A percentile compares a stretch with the other conserved stretches of the same genome.
phyloP scores from a whole-genome alignment of 1,139 yeast species.

The Zygosaccharomyces sapae region DNA sequence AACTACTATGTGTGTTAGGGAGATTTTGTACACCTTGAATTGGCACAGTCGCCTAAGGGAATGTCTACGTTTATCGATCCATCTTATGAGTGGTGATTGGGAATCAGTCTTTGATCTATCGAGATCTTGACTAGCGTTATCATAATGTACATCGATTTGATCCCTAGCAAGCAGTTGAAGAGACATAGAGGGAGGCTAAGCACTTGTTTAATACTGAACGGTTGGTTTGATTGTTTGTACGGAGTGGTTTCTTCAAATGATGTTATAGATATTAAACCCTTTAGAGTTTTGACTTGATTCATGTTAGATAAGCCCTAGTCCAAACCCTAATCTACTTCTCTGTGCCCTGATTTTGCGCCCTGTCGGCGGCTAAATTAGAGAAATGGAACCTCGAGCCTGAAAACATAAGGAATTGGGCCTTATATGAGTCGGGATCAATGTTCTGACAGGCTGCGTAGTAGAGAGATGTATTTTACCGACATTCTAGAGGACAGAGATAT shows the following conservation, averaged over 20 bases:
- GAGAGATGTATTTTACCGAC: too few species aligned
- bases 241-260: neutral
- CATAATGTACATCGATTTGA: slow-evolving; percentile 17
- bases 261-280: neutral
- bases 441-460: too few species aligned
- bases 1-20: slow-evolving; percentile 46
- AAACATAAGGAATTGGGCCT: too few species aligned
- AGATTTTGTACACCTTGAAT: slow-evolving; percentile 8
- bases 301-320: too few species aligned
- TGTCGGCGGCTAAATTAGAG: too few species aligned
- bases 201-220: neutral
- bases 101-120: slow-evolving; percentile 2
- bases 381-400: too few species aligned
- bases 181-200: slow-evolving; percentile 16
- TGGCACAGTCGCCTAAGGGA: slow-evolving; percentile 11
- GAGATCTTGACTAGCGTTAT: neutral
- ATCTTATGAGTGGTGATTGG: neutral
- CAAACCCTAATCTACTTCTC: too few species aligned
- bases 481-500: too few species aligned
- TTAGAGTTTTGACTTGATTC: too few species aligned
- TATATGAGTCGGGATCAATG: too few species aligned
- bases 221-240: neutral
- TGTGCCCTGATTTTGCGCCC: too few species aligned
- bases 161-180: slow-evolving; percentile 22
- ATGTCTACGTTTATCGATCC: neutral